Percentiles rank a stretch among this genome's conserved stretches.
Evolutionary conservation across 495 filamentous ascomycete genomes (phyloP).

Genomic region (Evansstolkia leycettana): DNA sequence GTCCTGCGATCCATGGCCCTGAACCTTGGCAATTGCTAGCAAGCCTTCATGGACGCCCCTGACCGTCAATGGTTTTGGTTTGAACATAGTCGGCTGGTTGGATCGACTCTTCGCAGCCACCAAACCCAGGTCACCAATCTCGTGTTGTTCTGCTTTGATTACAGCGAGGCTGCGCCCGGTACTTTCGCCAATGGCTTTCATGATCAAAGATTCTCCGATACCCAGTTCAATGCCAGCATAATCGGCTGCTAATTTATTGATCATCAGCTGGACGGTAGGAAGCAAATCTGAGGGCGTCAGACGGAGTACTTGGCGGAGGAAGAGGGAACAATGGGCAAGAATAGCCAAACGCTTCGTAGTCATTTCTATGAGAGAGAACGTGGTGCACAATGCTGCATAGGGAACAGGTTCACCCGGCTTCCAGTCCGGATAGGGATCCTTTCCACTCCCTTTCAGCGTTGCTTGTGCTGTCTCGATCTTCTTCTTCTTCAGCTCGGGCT

Average conservation of each 20-base stretch:
- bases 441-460: slow-evolving; percentile 47
- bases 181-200: slow-evolving; percentile 94
- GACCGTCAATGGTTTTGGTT: slow-evolving; percentile 83
- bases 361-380: slow-evolving; percentile 86
- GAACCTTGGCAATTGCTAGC: slow-evolving; percentile 74
- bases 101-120: slow-evolving; percentile 90
- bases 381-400: slow-evolving; percentile 88
- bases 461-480: slow-evolving; percentile 75
- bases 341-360: slow-evolving; percentile 86
- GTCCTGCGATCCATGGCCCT: slow-evolving; percentile 78
- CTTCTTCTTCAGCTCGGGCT: slow-evolving; percentile 63
- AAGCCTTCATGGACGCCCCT: slow-evolving; percentile 78
- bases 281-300: slow-evolving; percentile 83
- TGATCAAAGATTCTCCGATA: slow-evolving; percentile 93
- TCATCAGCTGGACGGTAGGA: slow-evolving; percentile 84
- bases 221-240: slow-evolving; percentile 93
- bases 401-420: slow-evolving; percentile 76
- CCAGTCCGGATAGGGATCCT: slow-evolving; percentile 93
- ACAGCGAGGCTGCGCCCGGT: slow-evolving; percentile 77
- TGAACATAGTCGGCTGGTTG: slow-evolving; percentile 95
- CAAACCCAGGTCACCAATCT: slow-evolving; percentile 88
- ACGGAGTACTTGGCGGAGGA: slow-evolving; percentile 83
- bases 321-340: slow-evolving; percentile 73
- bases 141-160: slow-evolving; percentile 88
- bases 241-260: slow-evolving; percentile 93